phyloP scores from a whole-genome alignment of 116 monocot genomes.

The Iris pallida region DNA sequence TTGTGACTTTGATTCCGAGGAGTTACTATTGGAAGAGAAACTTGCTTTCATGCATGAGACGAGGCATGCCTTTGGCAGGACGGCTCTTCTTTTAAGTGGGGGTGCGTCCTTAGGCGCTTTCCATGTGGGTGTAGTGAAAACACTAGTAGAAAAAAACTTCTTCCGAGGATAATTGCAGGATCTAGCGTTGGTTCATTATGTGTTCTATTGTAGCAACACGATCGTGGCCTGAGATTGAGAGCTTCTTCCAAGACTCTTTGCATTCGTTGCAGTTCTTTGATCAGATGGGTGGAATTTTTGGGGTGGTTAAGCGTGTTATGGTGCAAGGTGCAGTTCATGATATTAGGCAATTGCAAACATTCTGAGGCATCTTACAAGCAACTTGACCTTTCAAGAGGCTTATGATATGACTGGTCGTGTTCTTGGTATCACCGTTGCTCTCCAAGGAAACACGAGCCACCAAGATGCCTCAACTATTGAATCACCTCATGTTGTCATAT shows the following conservation, averaged over 20 bases:
- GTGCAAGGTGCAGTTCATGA: constrained; percentile 83
- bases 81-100: constrained; percentile 84
- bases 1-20: constrained; percentile 78
- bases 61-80: constrained; percentile 90
- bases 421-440: constrained; percentile 94
- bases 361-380: constrained; percentile 78
- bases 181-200: constrained; percentile 93
- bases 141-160: constrained; percentile 79
- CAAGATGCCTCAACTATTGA: constrained; percentile 92
- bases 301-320: constrained; percentile 62
- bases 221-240: constrained; percentile 89
- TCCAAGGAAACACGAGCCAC: constrained; percentile 89
- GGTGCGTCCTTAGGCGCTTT: constrained; percentile 90
- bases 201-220: constrained; percentile 75
- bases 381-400: constrained; percentile 95
- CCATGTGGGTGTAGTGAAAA: constrained; percentile 90
- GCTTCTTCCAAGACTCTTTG: constrained; percentile 72
- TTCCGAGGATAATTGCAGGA: constrained; percentile 82
- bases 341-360: constrained; percentile 72
- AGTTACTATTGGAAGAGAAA: constrained; percentile 85
- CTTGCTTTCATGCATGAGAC: constrained; percentile 97
- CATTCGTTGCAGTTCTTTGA: constrained; percentile 87
- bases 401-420: constrained; percentile 91
- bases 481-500: constrained; percentile 94
- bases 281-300: constrained; percentile 79